A percentile compares a stretch with the other conserved stretches of the same genome.
Conservation (phyloP, 352 stramenopile species). For the Phytophthora meadii region DNA sequence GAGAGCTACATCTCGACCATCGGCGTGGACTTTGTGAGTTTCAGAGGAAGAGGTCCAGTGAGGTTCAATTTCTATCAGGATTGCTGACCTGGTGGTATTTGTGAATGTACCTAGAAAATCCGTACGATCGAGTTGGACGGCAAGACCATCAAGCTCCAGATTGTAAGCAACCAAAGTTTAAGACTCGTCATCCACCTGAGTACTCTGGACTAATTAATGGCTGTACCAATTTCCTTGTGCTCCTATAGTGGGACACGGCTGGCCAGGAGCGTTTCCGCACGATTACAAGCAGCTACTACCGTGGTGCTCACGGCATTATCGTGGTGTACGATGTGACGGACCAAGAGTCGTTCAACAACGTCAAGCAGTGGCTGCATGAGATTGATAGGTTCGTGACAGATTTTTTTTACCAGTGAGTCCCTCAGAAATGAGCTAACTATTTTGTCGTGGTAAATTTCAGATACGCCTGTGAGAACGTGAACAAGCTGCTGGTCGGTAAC, state of each 20-base stretch:
- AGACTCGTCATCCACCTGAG: too few species aligned
- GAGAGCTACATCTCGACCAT: constrained; percentile 99
- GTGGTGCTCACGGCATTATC: constrained; percentile 99
- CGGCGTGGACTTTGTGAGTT: constrained; percentile 99
- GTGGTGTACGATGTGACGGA: constrained; percentile 99
- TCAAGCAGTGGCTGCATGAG: constrained; percentile 98
- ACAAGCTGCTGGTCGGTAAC: constrained; percentile 98
- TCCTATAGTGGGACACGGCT: constrained; percentile 97
- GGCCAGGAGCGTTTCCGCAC: constrained; percentile 99
- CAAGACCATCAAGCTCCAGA: constrained; percentile 99
- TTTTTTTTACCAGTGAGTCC: not conserved
- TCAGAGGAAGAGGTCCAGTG: not conserved
- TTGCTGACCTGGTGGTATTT: constrained; percentile 27
- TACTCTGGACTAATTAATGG: constrained; percentile 12
- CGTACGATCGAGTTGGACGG: constrained; percentile 99
- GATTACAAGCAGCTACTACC: constrained; percentile 99
- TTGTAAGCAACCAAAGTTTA: constrained; percentile 68
- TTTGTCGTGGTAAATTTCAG: constrained; percentile 39
- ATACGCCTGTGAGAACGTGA: constrained; percentile 97
- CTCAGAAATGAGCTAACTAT: constrained; percentile 6
- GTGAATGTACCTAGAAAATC: constrained; percentile 92
- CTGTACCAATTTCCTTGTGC: constrained; percentile 1
- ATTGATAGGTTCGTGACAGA: constrained; percentile 67
- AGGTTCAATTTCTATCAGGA: not conserved
- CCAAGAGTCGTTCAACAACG: constrained; percentile 97